Evolutionary conservation across 192 early-diverging fungal genomes (phyloP).

Genomic region (Coemansia nantahalensis): DNA sequence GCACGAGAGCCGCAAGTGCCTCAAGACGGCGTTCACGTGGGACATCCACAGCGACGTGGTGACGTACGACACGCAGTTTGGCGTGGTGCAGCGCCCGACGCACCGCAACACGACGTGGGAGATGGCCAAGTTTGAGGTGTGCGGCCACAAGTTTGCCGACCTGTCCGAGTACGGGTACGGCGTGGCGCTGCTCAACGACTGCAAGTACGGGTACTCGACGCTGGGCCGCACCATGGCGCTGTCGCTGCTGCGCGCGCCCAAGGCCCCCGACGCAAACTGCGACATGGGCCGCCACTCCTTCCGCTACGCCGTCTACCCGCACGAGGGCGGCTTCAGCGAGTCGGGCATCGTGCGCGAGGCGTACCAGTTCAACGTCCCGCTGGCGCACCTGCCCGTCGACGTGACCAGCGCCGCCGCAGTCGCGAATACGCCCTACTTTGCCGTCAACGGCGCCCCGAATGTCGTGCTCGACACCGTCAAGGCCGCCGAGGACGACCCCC

Average conservation of each 20-base stretch:
- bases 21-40: conserved; percentile 93
- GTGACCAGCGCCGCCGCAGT: background rate
- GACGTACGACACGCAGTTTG: conserved; percentile 97
- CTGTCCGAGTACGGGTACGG: conserved; percentile 96
- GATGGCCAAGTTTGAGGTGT: conserved; percentile 89
- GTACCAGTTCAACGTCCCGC: conserved; percentile 88
- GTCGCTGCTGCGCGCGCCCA: conserved; percentile 86
- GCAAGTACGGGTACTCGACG: conserved; percentile 94
- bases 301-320: conserved; percentile 89
- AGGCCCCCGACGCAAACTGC: conserved; percentile 61
- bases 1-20: conserved; percentile 85
- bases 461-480: conserved; percentile 93
- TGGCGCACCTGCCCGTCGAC: conserved; percentile 52
- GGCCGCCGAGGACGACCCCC: conserved; percentile 70
- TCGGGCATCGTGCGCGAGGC: conserved; percentile 83
- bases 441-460: conserved; percentile 51
- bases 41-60: conserved; percentile 79
- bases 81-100: conserved; percentile 86
- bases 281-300: conserved; percentile 76
- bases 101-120: conserved; percentile 96
- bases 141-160: conserved; percentile 96
- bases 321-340: conserved; percentile 77
- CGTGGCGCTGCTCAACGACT: conserved; percentile 90
- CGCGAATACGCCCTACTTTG: conserved; percentile 13
- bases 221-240: conserved; percentile 79